Evolutionary conservation across 2,329 filamentous ascomycete genomes (phyloP), one percentile per base, ranked within the genome.

Genomic region (Aspergillus nomiae): DNA sequence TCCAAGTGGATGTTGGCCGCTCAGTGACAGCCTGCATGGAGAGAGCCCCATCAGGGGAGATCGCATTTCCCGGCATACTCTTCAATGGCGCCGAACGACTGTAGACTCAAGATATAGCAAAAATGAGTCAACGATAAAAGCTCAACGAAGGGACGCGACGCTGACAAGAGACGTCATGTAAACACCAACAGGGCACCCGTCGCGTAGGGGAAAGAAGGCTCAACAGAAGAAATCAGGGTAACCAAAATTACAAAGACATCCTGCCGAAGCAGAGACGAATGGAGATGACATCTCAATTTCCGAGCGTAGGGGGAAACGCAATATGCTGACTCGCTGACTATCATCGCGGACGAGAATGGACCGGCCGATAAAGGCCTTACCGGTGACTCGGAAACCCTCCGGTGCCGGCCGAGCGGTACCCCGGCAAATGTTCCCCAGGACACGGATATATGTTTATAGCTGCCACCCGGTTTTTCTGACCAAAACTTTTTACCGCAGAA

Each of bases 1-100:
- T 96, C 90, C 91, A 94, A 77, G 65, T 67, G 48, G 65, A 59
- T 28, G 61, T 34, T 36, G 63, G 46, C 16, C 67, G 66, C 65
- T 73, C 68, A 21, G 67, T 58, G 41, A 74, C 53, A 45, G 68
- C 67, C 19, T 70, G 63, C 62, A 73, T 69, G 46, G 67, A 55
- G 45, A 70, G 65, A 26, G 71, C 61, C 59, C 70, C 60, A 63
- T 74, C 67, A 51, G 68, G 67, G 50, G 69, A 67, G 61, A 73
- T 59, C 26, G 69, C 73, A 71, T 75, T 65, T 65, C 68, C 68
- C 65, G 74, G 65, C 73, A 76, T 75, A 61, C 65, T 73, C 67
- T 53, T 14, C 43, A 43, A 38, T 51, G 21, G 11, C 19, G 48
- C 51, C 38, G 21, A 28, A 45, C 26, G 53, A 41, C 26, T 21